phyloP scores from a whole-genome alignment of 2,329 filamentous ascomycete species.

The Keithomyces neogunnii region DNA sequence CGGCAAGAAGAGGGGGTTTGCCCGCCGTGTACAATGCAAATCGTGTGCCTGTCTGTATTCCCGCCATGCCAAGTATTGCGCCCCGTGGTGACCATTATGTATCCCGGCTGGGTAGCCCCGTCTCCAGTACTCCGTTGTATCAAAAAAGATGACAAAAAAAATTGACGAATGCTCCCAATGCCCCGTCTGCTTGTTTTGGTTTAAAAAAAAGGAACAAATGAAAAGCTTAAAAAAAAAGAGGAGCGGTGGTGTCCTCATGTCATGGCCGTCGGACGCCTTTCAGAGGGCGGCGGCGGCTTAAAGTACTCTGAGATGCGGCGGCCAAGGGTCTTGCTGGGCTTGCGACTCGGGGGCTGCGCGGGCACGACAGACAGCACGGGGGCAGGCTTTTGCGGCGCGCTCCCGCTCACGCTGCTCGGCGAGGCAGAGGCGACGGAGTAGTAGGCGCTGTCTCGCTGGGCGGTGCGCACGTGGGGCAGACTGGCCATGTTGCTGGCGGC shows the following conservation, averaged over 20 bases:
- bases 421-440: constrained; percentile 4
- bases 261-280: too few species aligned
- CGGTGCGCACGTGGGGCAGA: neutral
- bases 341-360: neutral
- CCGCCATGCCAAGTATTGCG: neutral
- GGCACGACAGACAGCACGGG: neutral
- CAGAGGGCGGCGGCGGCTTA: constrained; percentile 6
- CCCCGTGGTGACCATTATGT: neutral
- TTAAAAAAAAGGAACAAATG: too few species aligned
- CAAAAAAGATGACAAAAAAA: neutral
- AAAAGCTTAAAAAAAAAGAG: too few species aligned
- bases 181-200: neutral
- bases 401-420: constrained; percentile 5
- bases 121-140: neutral
- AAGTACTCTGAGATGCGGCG: constrained; percentile 11
- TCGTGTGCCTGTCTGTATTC: too few species aligned
- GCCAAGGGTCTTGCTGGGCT: constrained; percentile 7
- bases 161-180: neutral
- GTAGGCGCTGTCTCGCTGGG: constrained; percentile 8
- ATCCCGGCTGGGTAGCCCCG: neutral
- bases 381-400: neutral
- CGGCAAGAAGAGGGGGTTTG: too few species aligned
- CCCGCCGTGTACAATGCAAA: too few species aligned
- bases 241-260: too few species aligned
- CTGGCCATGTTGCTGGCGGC: neutral